A percentile compares a stretch with the other conserved stretches of the same genome.
Evolutionary conservation across 768 basidiomycete species (phyloP).

Genomic region (Rhodotorula kratochvilovae): DNA sequence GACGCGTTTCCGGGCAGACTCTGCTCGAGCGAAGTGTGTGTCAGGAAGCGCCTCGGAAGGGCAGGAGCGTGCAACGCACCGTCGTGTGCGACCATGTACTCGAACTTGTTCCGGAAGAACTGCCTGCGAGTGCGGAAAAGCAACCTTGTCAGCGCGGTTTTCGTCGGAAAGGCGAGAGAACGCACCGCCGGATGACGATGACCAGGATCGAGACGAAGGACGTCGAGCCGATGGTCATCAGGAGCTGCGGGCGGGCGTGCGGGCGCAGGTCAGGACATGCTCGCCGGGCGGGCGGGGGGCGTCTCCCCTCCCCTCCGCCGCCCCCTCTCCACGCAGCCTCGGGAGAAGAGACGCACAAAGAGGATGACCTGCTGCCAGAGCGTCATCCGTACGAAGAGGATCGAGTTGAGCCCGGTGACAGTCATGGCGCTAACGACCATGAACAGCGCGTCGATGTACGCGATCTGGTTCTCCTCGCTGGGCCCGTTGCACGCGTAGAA

Average conservation of each 20-base stretch:
- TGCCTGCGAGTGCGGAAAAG: constrained; percentile 50
- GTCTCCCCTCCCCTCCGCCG: not conserved
- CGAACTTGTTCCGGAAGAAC: constrained; percentile 68
- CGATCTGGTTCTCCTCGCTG: constrained; percentile 56
- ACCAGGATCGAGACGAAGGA: constrained; percentile 77
- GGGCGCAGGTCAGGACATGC: not conserved
- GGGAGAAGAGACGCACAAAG: constrained; percentile 51
- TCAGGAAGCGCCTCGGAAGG: not conserved
- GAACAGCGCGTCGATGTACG: constrained; percentile 74
- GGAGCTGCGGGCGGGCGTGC: not conserved
- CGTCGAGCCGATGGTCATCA: constrained; percentile 48
- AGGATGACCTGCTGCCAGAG: constrained; percentile 47
- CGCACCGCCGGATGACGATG: constrained; percentile 69
- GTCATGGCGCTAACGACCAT: constrained; percentile 72
- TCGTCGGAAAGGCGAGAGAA: not conserved
- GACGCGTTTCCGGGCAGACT: constrained; percentile 16
- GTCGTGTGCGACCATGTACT: constrained; percentile 43
- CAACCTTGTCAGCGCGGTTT: constrained; percentile 2
- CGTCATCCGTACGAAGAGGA: constrained; percentile 43
- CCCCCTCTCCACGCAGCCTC: too few relatives aligned
- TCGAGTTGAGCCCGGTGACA: constrained; percentile 53
- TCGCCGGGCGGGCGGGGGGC: not conserved
- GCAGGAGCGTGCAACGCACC: not conserved
- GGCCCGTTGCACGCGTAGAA: constrained; percentile 73
- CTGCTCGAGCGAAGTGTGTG: not conserved